These are phyloP conservation scores for Pleoardoris graminearum DNA, from an alignment of 2,329 filamentous ascomycete genomes.

Conservation along the genomic window DNA sequence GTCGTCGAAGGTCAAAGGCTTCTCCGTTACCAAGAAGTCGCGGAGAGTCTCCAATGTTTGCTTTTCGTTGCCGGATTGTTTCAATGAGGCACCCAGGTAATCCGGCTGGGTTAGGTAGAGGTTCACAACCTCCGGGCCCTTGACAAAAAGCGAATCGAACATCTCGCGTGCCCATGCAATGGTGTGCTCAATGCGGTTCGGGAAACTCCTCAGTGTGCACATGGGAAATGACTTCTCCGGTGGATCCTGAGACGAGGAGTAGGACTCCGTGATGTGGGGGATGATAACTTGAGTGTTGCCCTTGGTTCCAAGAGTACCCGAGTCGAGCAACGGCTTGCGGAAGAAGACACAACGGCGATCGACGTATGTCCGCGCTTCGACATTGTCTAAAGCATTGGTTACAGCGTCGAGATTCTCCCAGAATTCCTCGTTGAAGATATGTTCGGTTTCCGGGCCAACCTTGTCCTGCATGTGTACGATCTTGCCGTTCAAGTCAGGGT, in stretches of 20 bases:
- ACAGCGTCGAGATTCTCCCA: slow-evolving; percentile 87
- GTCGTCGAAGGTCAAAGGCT: slow-evolving; percentile 90
- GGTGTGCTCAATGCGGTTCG: slow-evolving; percentile 97
- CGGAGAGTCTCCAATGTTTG: slow-evolving; percentile 87
- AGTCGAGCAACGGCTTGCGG: slow-evolving; percentile 94
- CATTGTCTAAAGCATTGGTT: slow-evolving; percentile 96
- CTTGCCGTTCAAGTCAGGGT: slow-evolving; percentile 85
- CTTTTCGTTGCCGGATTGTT: slow-evolving; percentile 94
- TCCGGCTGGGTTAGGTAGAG: slow-evolving; percentile 89
- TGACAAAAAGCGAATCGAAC: slow-evolving; percentile 92
- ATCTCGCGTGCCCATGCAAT: slow-evolving; percentile 97
- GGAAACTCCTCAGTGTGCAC: slow-evolving; percentile 96
- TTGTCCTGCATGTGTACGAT: slow-evolving; percentile 86
- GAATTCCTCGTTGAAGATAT: slow-evolving; percentile 92
- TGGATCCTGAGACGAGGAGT: slow-evolving; percentile 94
- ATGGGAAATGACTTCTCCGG: slow-evolving; percentile 99
- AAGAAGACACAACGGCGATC: slow-evolving; percentile 97
- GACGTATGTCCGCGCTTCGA: slow-evolving; percentile 94
- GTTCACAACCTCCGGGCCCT: slow-evolving; percentile 91
- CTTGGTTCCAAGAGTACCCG: slow-evolving; percentile 97
- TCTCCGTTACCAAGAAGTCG: slow-evolving; percentile 88
- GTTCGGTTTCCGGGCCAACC: slow-evolving; percentile 88
- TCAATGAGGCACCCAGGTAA: slow-evolving; percentile 83
- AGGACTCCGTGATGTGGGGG: slow-evolving; percentile 90
- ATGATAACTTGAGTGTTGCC: slow-evolving; percentile 97